These are phyloP conservation scores for Pythium rishiriense DNA, from an alignment of 352 stramenopile species.

Conservation along the genomic window DNA sequence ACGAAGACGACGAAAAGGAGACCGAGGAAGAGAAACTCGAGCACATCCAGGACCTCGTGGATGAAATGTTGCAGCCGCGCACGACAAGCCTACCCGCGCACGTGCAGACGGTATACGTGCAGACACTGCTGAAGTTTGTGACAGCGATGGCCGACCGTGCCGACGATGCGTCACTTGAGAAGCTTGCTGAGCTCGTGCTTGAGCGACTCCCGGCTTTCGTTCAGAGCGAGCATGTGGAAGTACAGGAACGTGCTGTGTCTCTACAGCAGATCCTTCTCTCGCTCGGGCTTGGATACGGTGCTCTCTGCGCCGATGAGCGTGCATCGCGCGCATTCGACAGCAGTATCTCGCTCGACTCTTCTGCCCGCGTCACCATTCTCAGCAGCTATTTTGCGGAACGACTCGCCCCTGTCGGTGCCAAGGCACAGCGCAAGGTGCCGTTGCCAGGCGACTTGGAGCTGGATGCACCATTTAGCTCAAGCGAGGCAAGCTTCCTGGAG, in stretches of 20 bases:
- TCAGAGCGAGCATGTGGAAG: conserved; percentile 92
- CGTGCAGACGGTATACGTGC: conserved; percentile 95
- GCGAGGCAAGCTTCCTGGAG: conserved; percentile 71
- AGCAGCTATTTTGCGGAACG: conserved; percentile 81
- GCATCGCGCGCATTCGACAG: conserved; percentile 68
- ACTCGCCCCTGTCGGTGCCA: conserved; percentile 86
- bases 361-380: conserved; percentile 54
- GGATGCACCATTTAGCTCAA: conserved; percentile 53
- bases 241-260: conserved; percentile 94
- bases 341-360: conserved; percentile 42
- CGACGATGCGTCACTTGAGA: conserved; percentile 81
- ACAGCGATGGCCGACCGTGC: conserved; percentile 72
- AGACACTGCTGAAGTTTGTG: conserved; percentile 91
- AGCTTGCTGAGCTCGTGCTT: conserved; percentile 82
- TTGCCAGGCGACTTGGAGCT: conserved; percentile 81
- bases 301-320: conserved; percentile 61
- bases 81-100: conserved; percentile 79
- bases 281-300: conserved; percentile 56
- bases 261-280: conserved; percentile 72
- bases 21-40: conserved; percentile 85
- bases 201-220: conserved; percentile 87
- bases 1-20: conserved; percentile 72
- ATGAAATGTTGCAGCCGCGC: conserved; percentile 79
- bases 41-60: conserved; percentile 77
- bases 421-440: conserved; percentile 92